Evolutionary conservation across 2,329 filamentous ascomycete species (phyloP).

Genomic region (Zymoseptoria crescenta): DNA sequence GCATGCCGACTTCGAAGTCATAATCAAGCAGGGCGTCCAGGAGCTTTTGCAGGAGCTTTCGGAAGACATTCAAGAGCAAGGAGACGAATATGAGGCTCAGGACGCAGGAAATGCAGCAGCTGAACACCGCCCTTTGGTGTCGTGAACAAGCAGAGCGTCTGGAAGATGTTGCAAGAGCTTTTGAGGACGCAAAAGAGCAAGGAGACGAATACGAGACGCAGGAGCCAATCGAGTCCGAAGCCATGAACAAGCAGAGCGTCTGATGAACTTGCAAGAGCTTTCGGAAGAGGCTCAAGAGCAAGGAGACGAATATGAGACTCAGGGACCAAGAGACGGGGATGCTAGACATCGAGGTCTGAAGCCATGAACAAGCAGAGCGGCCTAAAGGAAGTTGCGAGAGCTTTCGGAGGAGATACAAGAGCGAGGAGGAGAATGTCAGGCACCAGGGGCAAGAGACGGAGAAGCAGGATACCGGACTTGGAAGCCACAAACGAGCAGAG

Average conservation of each 20-base stretch:
- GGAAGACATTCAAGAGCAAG: no score
- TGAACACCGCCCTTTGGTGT: neutral
- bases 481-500: neutral
- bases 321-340: no score
- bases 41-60: no score
- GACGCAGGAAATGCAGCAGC: neutral
- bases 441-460: no score
- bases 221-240: neutral
- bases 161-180: no score
- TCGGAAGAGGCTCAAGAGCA: neutral
- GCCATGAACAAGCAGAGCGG: no score
- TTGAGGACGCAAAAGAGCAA: no score
- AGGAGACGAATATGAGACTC: neutral
- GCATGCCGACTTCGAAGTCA: no score
- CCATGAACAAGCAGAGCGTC: neutral
- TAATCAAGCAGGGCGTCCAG: no score
- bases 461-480: no score
- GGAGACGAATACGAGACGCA: no score
- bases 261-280: neutral
- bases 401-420: neutral
- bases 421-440: neutral
- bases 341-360: neutral
- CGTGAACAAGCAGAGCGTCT: neutral
- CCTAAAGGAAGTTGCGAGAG: neutral
- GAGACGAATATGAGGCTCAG: no score